phyloP scores from a whole-genome alignment of 2,329 filamentous ascomycete species.

The Tolypocladium album region DNA sequence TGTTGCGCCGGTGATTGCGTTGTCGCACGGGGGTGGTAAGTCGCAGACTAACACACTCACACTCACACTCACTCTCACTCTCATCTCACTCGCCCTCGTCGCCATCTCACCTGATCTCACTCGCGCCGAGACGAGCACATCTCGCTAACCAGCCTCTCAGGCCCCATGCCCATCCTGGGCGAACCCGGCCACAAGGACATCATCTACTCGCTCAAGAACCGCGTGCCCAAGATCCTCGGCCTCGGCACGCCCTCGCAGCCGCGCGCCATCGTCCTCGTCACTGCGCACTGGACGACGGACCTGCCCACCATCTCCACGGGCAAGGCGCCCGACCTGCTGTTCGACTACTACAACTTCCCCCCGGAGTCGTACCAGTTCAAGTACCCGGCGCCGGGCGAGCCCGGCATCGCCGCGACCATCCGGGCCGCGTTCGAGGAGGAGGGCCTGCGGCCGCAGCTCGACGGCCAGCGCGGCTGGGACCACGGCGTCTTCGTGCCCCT shows the following conservation, averaged over 20 bases:
- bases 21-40: slow-evolving; percentile 38
- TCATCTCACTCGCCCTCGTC: neutral
- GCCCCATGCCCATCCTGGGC: slow-evolving; percentile 47
- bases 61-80: neutral
- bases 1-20: slow-evolving; percentile 32
- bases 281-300: slow-evolving; percentile 44
- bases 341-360: slow-evolving; percentile 52
- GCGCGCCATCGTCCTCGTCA: slow-evolving; percentile 43
- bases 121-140: neutral
- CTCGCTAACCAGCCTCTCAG: slow-evolving; percentile 12
- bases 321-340: slow-evolving; percentile 35
- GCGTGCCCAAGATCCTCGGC: slow-evolving; percentile 43
- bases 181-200: slow-evolving; percentile 42
- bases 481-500: slow-evolving; percentile 51
- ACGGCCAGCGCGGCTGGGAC: slow-evolving; percentile 39
- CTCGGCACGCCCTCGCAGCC: slow-evolving; percentile 38
- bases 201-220: slow-evolving; percentile 37
- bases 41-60: neutral
- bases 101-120: too few relatives aligned
- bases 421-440: slow-evolving; percentile 30
- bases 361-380: slow-evolving; percentile 41
- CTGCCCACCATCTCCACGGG: slow-evolving; percentile 40
- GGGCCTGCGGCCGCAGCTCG: slow-evolving; percentile 31
- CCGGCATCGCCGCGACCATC: slow-evolving; percentile 39
- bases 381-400: slow-evolving; percentile 45